Conservation (phyloP, 306 rosid genomes). For the Oemleria cerasiformis region DNA sequence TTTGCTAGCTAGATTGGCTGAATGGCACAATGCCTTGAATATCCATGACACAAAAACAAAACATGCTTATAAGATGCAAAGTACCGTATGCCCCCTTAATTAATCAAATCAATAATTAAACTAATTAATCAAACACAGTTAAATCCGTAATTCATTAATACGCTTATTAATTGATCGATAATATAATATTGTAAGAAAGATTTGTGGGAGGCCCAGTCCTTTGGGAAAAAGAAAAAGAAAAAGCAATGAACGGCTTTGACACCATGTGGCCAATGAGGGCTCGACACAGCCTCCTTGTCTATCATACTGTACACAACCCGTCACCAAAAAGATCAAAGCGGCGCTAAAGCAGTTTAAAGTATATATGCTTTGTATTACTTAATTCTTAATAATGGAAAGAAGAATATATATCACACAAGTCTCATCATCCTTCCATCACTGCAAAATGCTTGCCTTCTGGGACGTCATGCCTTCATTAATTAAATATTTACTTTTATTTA, state of each 20-base stretch:
- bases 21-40: constrained; percentile 20
- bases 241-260: constrained; percentile 24
- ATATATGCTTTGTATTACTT: constrained; percentile 63
- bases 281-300: constrained; percentile 26
- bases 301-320: constrained; percentile 23
- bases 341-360: constrained; percentile 72
- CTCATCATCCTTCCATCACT: constrained; percentile 18
- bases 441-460: constrained; percentile 35
- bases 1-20: constrained; percentile 2
- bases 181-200: constrained; percentile 25
- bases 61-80: background rate
- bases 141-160: background rate
- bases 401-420: constrained; percentile 24
- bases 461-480: constrained; percentile 34
- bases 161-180: constrained; percentile 1
- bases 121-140: constrained; percentile 4
- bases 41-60: constrained; percentile 30
- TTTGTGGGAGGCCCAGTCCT: constrained; percentile 34
- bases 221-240: constrained; percentile 30
- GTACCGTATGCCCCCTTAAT: background rate
- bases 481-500: background rate
- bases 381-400: constrained; percentile 32
- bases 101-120: constrained; percentile 3
- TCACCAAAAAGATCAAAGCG: constrained; percentile 47
- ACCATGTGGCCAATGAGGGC: constrained; percentile 33